Base-by-base conservation (phyloP, 179 eudicot species). In the Sideroxylon spinosum region DNA sequence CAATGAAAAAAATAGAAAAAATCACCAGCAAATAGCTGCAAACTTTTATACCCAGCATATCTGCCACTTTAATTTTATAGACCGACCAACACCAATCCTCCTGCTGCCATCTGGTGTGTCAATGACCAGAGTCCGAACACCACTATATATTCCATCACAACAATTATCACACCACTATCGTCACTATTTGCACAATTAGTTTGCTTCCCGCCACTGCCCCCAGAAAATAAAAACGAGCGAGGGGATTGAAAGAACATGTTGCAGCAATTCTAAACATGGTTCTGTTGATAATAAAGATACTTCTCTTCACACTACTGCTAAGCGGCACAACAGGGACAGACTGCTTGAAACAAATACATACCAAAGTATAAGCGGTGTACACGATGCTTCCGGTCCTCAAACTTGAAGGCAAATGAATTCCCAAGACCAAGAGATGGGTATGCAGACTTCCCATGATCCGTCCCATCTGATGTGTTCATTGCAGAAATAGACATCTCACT, bases 401-500 rank as follows among this genome's bases (percentile, higher is more conserved):
- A 93, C 76, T 95, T 95, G 75, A 85, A 95, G 60, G 95, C 78
- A 83, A 93, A 87, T 4, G 94, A 82, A 86, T 85, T 95, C 69
- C 94, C 99, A 86, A 89, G 91, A 81, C 95, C 96, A 78, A 94
- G 89, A 57, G 98, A 87, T 64, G 98, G 94, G 84, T 90, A 95
- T 23, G 84, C 0, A 69, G 84, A 81, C 77, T 81, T 93, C 63
- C 90, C 88, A 68, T 82, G 76, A 73, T 92, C 98, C 8, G 83
- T 71, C 46, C 82, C 94, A 80, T 95, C 98, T 63, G 90, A 88
- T 46, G 89, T 60, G 82, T 86, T 85, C 26, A 89, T 49, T 32
- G 84, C 86, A 29, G 97, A 92, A 96, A 93, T 88, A 52, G 98
- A 95, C 89, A 90, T 85, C 84, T 95, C 99, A 83, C 99, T 95